Conservation (phyloP, 345 rosid species). For the Mallotus nudiflorus region DNA sequence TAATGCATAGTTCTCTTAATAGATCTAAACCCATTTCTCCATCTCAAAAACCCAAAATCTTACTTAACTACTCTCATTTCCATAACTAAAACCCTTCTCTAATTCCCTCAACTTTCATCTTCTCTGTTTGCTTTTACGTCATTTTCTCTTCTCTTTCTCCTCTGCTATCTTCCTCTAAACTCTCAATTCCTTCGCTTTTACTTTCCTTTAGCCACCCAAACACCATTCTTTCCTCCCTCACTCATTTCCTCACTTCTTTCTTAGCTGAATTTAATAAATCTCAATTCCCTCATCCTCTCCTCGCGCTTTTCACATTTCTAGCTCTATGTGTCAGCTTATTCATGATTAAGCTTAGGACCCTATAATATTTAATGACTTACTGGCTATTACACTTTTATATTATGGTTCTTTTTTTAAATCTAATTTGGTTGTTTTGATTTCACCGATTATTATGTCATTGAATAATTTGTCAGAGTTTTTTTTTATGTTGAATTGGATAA, state of each 20-base stretch:
- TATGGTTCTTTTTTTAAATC: constrained; percentile 53
- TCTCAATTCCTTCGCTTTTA: constrained; percentile 49
- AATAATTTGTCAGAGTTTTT: constrained; percentile 46
- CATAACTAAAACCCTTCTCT: constrained; percentile 53
- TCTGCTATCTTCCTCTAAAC: constrained; percentile 80
- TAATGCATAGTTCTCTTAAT: constrained; percentile 72
- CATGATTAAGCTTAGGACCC: constrained; percentile 86
- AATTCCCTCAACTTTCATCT: constrained; percentile 53
- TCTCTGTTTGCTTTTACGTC: constrained; percentile 78
- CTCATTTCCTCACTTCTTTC: constrained; percentile 27
- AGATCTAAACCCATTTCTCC: constrained; percentile 72
- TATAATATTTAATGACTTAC: constrained; percentile 41
- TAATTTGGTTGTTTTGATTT: constrained; percentile 74
- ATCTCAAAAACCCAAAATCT: constrained; percentile 26
- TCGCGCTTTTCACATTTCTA: constrained; percentile 48
- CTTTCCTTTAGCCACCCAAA: constrained; percentile 66
- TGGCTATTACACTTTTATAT: constrained; percentile 34
- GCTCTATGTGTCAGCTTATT: constrained; percentile 69
- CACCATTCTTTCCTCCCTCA: constrained; percentile 55
- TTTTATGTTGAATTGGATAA: constrained; percentile 44
- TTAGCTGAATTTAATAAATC: constrained; percentile 1
- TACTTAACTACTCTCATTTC: constrained; percentile 51
- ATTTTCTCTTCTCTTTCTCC: constrained; percentile 89
- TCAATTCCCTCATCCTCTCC: constrained; percentile 16
- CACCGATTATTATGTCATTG: constrained; percentile 48